Base-by-base conservation (phyloP, 768 basidiomycete species). In the Scleroderma bovista region DNA sequence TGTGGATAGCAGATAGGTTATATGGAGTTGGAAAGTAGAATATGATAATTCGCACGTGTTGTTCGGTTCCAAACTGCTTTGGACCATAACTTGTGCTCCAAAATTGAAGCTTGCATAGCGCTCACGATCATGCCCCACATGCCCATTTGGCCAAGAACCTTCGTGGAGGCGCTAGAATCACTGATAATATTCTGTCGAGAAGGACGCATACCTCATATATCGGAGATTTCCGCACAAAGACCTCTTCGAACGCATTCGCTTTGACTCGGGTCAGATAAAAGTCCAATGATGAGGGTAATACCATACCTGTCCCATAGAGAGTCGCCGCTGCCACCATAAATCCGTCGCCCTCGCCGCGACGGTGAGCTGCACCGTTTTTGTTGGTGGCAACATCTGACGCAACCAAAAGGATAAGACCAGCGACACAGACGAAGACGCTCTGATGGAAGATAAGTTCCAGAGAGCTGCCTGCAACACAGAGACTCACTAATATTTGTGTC, bases 211-310 rank as follows among this genome's bases (percentile, higher is more conserved):
- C 79, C 69, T 89, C 87, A 60, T 87, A 89, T 32, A 91, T 69
- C 8, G 87, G 88, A 13, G 79, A 72, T 50, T 75, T 77, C 46
- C 87, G 77, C 26, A 89, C 87, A 53, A 89, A 79, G 61, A 86
- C 84, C 60, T 89, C 88, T 63, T 91, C 88, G 0, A 84, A 84
- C 17, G 87, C 84, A 55, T 90, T 90, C n/a, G 85, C 86, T 88
- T 55, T 36, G n/a, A 36, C 34, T 15, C 4, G 26, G 12, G n/a
- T 36, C 34, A 36, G 34, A 5, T 13, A 15, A 36, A 4, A 9
- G 12, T 13, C 34, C 12, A 3, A 36, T 29, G 20, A 19, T 22
- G 19, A 39, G 33, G 31, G 23, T 33, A 23, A 32, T 26, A 6
- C 75, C 80, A 46, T 58, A 87, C 85, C 85, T 61, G 88, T 80